Evolutionary conservation across 2,329 filamentous ascomycete genomes (phyloP).

Genomic region (Pseudocercospora fuligena): DNA sequence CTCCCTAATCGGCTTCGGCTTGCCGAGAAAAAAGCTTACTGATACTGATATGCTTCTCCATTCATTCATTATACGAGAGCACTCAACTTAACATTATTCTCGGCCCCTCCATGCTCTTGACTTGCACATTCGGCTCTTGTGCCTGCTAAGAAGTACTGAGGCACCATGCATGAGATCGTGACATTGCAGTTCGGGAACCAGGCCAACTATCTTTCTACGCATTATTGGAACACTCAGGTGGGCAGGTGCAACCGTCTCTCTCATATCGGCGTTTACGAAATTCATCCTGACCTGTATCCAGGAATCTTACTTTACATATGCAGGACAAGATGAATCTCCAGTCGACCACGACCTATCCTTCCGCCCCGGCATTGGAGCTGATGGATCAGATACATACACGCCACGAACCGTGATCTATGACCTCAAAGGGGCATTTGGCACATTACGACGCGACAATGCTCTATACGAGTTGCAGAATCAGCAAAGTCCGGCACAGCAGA

Average conservation of each 20-base stretch:
- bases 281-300: constrained; percentile 44
- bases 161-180: constrained; percentile 86
- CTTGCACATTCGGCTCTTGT: not conserved
- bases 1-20: not conserved
- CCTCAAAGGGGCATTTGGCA: constrained; percentile 90
- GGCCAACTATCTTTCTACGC: constrained; percentile 90
- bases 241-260: constrained; percentile 18
- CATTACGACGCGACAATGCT: constrained; percentile 83
- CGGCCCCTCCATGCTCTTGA: not conserved
- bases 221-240: constrained; percentile 97
- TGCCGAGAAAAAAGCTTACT: not conserved
- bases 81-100: too few relatives aligned
- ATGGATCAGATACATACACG: constrained; percentile 89
- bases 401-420: constrained; percentile 93
- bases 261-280: not conserved
- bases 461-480: constrained; percentile 71
- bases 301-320: constrained; percentile 98
- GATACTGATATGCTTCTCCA: not conserved
- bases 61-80: not conserved
- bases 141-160: not conserved
- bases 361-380: constrained; percentile 77
- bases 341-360: constrained; percentile 89
- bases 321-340: constrained; percentile 66
- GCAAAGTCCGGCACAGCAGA: constrained; percentile 43
- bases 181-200: constrained; percentile 91